Conservation (phyloP, 2,329 filamentous ascomycete species). For the Aspergillus persii region DNA sequence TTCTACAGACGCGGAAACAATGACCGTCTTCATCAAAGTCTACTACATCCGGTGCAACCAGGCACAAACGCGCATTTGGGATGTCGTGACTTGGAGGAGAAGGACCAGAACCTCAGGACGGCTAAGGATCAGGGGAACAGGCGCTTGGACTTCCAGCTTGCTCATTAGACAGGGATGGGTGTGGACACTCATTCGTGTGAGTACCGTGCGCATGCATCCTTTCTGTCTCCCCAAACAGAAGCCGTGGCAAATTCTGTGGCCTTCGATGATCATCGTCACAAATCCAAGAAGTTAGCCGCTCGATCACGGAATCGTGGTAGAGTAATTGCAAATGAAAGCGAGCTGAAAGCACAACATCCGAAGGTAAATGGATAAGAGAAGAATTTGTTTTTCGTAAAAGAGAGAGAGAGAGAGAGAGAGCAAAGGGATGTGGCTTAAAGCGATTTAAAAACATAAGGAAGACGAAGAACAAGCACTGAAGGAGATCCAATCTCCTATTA, state of each 20-base stretch:
- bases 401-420: too few species aligned
- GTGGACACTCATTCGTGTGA: neutral
- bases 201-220: too few species aligned
- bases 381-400: too few species aligned
- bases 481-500: too few species aligned
- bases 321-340: neutral
- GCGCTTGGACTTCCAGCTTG: constrained; percentile 36
- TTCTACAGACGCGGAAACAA: constrained; percentile 56
- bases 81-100: constrained; percentile 32
- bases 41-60: constrained; percentile 25
- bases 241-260: neutral
- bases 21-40: constrained; percentile 42
- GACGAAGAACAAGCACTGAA: neutral
- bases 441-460: neutral
- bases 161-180: constrained; percentile 12
- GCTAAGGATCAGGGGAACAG: constrained; percentile 36
- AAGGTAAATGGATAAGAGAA: neutral
- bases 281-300: neutral
- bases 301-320: neutral
- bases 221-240: neutral
- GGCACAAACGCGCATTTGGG: constrained; percentile 28
- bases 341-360: too few species aligned
- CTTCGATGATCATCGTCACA: neutral
- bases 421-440: too few species aligned
- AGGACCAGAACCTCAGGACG: constrained; percentile 27